A percentile compares a stretch with the other conserved stretches of the same genome.
Conservation (phyloP, 331 rosid species). For the Phaseolus coccineus region DNA sequence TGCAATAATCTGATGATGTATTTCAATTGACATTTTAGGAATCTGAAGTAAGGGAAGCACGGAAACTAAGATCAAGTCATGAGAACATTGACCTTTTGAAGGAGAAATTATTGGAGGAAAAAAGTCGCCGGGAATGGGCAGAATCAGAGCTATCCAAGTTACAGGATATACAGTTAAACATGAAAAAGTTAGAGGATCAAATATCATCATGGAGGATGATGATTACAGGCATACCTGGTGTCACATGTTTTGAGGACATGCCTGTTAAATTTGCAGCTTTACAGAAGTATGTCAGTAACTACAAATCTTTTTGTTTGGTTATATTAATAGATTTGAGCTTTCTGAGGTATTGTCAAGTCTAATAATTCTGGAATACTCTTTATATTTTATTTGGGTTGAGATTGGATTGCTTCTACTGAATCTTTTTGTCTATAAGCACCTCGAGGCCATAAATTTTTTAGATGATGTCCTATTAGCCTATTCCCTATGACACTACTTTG, state of each 20-base stretch:
- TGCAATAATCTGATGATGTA: slow-evolving; percentile 23
- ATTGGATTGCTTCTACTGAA: neutral
- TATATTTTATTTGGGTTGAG: slow-evolving; percentile 11
- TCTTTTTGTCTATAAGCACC: slow-evolving; percentile 13
- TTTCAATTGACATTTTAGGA: slow-evolving; percentile 66
- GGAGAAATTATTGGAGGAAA: slow-evolving; percentile 88
- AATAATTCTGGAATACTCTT: slow-evolving; percentile 3
- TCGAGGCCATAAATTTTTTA: slow-evolving; percentile 28
- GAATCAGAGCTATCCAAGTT: slow-evolving; percentile 79
- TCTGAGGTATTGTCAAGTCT: neutral
- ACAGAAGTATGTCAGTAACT: slow-evolving; percentile 73
- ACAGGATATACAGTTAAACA: slow-evolving; percentile 69
- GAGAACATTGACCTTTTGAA: slow-evolving; percentile 77
- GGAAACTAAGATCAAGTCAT: slow-evolving; percentile 78
- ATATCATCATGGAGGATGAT: slow-evolving; percentile 72
- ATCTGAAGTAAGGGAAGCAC: slow-evolving; percentile 93
- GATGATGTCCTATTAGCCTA: slow-evolving; percentile 32
- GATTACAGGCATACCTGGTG: slow-evolving; percentile 75
- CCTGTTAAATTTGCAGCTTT: slow-evolving; percentile 79
- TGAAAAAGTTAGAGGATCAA: slow-evolving; percentile 81
- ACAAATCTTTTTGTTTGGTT: slow-evolving; percentile 34
- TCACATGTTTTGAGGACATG: slow-evolving; percentile 79
- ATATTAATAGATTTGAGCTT: slow-evolving; percentile 29
- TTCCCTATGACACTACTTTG: slow-evolving; percentile 22
- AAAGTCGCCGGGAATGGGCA: slow-evolving; percentile 70